phyloP scores from a whole-genome alignment of 2,329 filamentous ascomycete genomes.

The Diaporthe amygdali region DNA sequence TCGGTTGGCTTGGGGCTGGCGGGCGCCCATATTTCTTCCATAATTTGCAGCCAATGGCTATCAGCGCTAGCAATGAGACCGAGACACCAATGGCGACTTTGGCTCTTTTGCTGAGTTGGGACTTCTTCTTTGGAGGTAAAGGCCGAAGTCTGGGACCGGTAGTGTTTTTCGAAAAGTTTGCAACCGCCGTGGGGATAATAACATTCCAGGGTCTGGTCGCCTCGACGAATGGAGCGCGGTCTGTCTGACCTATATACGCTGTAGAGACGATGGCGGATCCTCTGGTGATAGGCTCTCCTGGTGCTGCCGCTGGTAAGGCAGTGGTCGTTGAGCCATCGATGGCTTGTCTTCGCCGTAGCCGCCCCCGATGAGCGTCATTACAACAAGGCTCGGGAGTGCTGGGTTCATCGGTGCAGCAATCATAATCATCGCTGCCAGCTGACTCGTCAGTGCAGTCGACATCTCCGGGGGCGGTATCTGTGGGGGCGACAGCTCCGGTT shows the following conservation, averaged over 20 bases:
- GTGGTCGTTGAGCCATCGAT: not conserved
- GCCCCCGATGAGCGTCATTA: not conserved
- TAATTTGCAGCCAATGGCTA: not conserved
- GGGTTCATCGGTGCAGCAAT: not conserved
- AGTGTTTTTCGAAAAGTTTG: not conserved
- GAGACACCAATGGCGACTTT: not conserved
- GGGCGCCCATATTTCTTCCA: not conserved
- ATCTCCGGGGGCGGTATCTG: not conserved
- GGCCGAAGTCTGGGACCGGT: not conserved
- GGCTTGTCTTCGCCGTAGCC: not conserved
- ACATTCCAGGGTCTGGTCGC: not conserved
- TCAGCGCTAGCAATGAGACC: fast-evolving
- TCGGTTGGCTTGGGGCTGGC: not conserved
- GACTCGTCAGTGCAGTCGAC: not conserved
- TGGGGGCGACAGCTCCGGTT: not conserved
- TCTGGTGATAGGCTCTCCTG: not conserved
- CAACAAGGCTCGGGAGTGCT: not conserved
- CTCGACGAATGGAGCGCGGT: not conserved
- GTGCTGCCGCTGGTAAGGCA: not conserved
- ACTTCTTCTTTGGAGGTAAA: not conserved
- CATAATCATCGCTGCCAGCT: not conserved
- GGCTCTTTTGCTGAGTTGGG: not conserved
- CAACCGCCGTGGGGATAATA: not conserved
- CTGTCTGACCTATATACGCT: not conserved
- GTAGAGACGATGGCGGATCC: slow-evolving; percentile 1